Percentiles rank a stretch among this genome's conserved stretches.
These are phyloP conservation scores for Colletotrichum graminicola DNA, from an alignment of 2,329 filamentous ascomycete species.

Conservation along the genomic window DNA sequence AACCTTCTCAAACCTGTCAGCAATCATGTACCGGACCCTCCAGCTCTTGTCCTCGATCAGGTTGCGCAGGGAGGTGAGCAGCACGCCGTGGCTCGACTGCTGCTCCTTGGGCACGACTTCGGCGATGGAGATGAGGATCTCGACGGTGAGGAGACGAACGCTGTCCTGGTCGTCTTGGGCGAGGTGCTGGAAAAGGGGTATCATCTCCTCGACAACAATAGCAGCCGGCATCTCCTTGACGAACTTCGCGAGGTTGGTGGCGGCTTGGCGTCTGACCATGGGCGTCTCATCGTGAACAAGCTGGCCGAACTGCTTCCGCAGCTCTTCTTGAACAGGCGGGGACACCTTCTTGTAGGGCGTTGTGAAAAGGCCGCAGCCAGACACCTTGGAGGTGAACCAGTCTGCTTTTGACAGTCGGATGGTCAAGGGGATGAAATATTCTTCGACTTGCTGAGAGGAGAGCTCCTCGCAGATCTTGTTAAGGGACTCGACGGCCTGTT, in stretches of 20 bases:
- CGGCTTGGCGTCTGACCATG: constrained; percentile 97
- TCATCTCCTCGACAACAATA: constrained; percentile 98
- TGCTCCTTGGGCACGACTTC: constrained; percentile 98
- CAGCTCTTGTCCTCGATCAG: constrained; percentile 99
- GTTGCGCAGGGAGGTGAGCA: constrained; percentile 89
- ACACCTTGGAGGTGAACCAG: constrained; percentile 99
- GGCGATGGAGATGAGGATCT: constrained; percentile 95
- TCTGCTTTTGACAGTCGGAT: constrained; percentile 98
- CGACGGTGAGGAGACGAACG: constrained; percentile 93
- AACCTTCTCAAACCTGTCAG: constrained; percentile 97
- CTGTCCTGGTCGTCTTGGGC: constrained; percentile 98
- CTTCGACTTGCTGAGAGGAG: constrained; percentile 92
- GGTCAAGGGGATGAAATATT: constrained; percentile 96
- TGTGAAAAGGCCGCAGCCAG: constrained; percentile 94
- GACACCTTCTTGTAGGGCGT: constrained; percentile 93
- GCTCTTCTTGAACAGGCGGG: constrained; percentile 86
- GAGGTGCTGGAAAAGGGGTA: constrained; percentile 97
- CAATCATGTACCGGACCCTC: constrained; percentile 99
- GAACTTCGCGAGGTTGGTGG: constrained; percentile 96
- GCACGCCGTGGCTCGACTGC: constrained; percentile 93
- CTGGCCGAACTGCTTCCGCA: constrained; percentile 91
- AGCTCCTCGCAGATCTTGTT: constrained; percentile 99
- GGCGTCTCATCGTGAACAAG: constrained; percentile 98
- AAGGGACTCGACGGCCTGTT: constrained; percentile 94
- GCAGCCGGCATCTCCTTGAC: constrained; percentile 95